phyloP scores from a whole-genome alignment of 257 asterid species.

The Solanum dulcamara region DNA sequence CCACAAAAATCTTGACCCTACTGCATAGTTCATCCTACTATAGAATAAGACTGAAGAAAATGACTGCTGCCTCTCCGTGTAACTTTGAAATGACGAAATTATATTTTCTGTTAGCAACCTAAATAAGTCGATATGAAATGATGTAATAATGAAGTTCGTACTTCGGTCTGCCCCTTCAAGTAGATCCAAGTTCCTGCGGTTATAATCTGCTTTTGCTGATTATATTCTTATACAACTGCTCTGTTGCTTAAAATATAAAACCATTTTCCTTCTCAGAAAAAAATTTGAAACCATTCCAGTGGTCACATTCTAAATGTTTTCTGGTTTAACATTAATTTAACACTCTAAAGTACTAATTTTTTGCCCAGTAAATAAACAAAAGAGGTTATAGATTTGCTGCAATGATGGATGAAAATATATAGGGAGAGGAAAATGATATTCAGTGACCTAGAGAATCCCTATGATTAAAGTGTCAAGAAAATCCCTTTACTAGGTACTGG shows the following conservation, averaged over 20 bases:
- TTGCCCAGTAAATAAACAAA: neutral
- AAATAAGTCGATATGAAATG: neutral
- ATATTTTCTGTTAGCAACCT: neutral
- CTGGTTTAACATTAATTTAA: neutral
- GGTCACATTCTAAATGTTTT: neutral
- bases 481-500: neutral
- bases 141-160: neutral
- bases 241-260: neutral
- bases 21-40: neutral
- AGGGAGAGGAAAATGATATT: neutral
- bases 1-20: neutral
- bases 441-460: neutral
- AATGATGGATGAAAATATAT: neutral
- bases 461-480: neutral
- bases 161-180: neutral
- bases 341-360: neutral
- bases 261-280: neutral
- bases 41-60: neutral
- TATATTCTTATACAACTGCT: neutral
- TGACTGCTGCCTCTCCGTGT: neutral
- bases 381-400: neutral
- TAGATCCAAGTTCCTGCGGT: neutral
- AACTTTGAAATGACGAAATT: neutral
- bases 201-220: neutral
- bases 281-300: neutral